These are phyloP conservation scores for Tagetes patula DNA, from an alignment of 129 eudicot genomes.

Conservation along the genomic window DNA sequence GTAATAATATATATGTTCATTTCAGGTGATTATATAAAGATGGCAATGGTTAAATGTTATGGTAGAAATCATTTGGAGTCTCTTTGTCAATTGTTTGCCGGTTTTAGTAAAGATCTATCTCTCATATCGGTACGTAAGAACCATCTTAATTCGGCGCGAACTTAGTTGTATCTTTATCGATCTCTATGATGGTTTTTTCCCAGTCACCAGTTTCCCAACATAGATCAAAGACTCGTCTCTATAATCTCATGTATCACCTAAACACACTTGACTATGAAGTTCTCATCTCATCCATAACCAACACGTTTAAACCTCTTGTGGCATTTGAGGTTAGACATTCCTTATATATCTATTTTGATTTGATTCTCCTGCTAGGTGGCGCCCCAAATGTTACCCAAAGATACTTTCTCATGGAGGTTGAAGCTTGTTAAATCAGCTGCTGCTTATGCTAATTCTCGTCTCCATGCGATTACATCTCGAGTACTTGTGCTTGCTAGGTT, in stretches of 20 bases:
- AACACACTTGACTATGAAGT: no score
- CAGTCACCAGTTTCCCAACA: no score
- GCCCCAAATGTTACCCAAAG: slow-evolving; percentile 27
- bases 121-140: slow-evolving; percentile 61
- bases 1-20: no score
- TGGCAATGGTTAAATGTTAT: slow-evolving; percentile 51
- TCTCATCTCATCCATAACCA: no score
- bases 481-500: slow-evolving; percentile 63
- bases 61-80: slow-evolving; percentile 34
- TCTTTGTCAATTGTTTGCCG: slow-evolving; percentile 41
- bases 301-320: no score
- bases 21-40: slow-evolving; percentile 78
- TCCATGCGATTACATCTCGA: slow-evolving; percentile 53
- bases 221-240: no score
- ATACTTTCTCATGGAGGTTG: slow-evolving; percentile 58
- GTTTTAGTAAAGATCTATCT: slow-evolving; percentile 53
- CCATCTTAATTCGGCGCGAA: neutral
- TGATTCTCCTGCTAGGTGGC: slow-evolving; percentile 15
- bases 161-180: slow-evolving; percentile 7
- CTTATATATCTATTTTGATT: neutral
- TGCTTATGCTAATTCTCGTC: slow-evolving; percentile 54
- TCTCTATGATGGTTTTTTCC: neutral
- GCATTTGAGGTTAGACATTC: no score
- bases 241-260: no score
- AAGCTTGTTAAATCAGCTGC: slow-evolving; percentile 60